These are phyloP conservation scores for Fusarium humuli DNA, from an alignment of 2,329 filamentous ascomycete genomes.

Conservation along the genomic window DNA sequence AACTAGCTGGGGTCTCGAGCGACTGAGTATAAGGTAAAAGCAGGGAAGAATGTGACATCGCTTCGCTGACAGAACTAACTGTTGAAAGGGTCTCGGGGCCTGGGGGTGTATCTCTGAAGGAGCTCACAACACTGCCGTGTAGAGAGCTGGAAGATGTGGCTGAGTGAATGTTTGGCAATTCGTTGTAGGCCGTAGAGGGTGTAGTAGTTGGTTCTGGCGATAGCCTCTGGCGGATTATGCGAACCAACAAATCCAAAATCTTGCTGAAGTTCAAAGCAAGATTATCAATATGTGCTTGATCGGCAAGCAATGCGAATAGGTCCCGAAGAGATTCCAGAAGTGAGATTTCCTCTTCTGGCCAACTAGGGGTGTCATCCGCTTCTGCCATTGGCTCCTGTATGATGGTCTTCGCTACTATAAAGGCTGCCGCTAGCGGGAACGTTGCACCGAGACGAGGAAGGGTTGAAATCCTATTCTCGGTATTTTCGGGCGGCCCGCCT, in stretches of 20 bases:
- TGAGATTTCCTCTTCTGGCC: constrained; percentile 43
- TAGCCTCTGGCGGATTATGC: constrained; percentile 36
- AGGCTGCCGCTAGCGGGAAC: constrained; percentile 43
- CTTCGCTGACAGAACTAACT: constrained; percentile 26
- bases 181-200: constrained; percentile 42
- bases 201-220: constrained; percentile 26
- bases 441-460: constrained; percentile 37
- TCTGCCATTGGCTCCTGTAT: constrained; percentile 33
- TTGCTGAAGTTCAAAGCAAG: constrained; percentile 38
- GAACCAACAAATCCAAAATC: constrained; percentile 29
- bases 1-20: constrained; percentile 23
- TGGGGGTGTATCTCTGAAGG: constrained; percentile 41
- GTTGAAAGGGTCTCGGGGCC: constrained; percentile 34
- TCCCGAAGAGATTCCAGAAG: constrained; percentile 43
- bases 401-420: constrained; percentile 35
- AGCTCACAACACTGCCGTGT: constrained; percentile 29
- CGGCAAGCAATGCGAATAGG: constrained; percentile 29
- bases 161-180: constrained; percentile 41
- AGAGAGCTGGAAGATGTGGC: constrained; percentile 40
- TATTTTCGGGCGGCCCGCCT: constrained; percentile 6
- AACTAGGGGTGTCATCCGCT: constrained; percentile 7
- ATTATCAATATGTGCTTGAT: constrained; percentile 37
- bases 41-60: constrained; percentile 26
- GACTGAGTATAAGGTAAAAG: constrained; percentile 39
- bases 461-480: constrained; percentile 10